Evolutionary conservation across 2,329 filamentous ascomycete species (phyloP), one percentile per base, ranked within the genome.

Genomic region (Teratosphaeria epicoccoides): DNA sequence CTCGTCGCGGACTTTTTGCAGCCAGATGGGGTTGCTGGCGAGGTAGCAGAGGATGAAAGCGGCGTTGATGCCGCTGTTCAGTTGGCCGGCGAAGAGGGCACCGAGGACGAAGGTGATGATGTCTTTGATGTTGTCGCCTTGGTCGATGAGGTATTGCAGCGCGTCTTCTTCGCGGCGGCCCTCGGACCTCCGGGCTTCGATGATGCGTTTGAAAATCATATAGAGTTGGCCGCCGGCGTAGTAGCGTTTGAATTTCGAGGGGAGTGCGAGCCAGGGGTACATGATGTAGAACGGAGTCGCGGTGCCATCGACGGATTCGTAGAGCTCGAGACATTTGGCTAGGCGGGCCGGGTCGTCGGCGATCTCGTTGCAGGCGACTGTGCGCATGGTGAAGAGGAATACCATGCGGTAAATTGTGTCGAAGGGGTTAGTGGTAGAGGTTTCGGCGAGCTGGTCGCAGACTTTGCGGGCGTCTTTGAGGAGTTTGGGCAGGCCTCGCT

Each of bases 321-420:
- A 81, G 10, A 71, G 63, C 12, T 62, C 52, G 12, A 80, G 66
- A 2, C 71, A 72, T 33, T 69, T 64, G n/a, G 63, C 63, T 2
- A 77, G 58, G 20, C 76, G 59, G 5, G 55, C 56, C 0, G 70
- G 68, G 47, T 76, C 67, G 2, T 76, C 68, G 12, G 77, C 78
- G 24, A 82, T 73, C 43, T 82, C 79, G 26, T 73, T 67, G 49
- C 71, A 71, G 6, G 76, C 78, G 1, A 81, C 69, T 4, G 72
- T 76, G 11, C 79, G 73, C 67, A 81, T 79, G 3, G 77, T 81
- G n/a, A 82, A 69, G 59, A 74, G 71, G 62, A 76, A 82, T 1
- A 81, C 70, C 50, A 78, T 67, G 5, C 68, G 62, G 59, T 79
- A 79, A 46, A 81, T 67, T 59, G 70, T 70, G 29, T 78, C 70